Evolutionary conservation across 192 early-diverging fungal genomes (phyloP).

Genomic region (Rhizophagus clarus): DNA sequence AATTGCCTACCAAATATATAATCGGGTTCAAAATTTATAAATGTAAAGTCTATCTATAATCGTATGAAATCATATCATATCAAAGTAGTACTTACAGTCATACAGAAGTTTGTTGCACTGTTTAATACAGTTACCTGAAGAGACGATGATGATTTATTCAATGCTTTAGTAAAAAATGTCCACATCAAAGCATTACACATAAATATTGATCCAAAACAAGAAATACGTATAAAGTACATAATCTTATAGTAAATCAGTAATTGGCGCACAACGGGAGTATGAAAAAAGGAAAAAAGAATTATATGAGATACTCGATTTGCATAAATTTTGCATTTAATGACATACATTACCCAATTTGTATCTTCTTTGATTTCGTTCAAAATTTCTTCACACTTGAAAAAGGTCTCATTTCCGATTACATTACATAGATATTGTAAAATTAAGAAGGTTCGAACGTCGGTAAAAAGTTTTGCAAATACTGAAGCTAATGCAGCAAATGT

Average conservation of each 20-base stretch:
- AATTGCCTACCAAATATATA: constrained; percentile 55
- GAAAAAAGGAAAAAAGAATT: constrained; percentile 6
- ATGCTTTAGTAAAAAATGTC: constrained; percentile 83
- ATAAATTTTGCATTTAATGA: neutral
- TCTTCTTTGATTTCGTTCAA: neutral
- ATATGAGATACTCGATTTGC: neutral
- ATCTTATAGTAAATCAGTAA: constrained; percentile 32
- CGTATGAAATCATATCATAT: neutral
- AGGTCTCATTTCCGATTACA: constrained; percentile 17
- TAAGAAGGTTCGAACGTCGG: constrained; percentile 52
- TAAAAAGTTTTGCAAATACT: constrained; percentile 79
- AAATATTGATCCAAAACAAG: constrained; percentile 63
- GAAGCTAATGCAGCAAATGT: constrained; percentile 76
- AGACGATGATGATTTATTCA: constrained; percentile 73
- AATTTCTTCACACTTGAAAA: constrained; percentile 4
- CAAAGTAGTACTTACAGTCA: constrained; percentile 49
- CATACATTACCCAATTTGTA: neutral
- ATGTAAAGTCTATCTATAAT: too few relatives aligned
- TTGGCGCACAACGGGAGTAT: neutral
- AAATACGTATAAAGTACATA: constrained; percentile 43
- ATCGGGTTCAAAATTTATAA: neutral
- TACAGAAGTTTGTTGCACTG: constrained; percentile 75
- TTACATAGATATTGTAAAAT: constrained; percentile 39
- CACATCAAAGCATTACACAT: constrained; percentile 85
- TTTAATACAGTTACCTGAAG: constrained; percentile 77